These are phyloP conservation scores for Lecanicillium sp. DNA, from an alignment of 2,329 filamentous ascomycete species.

Conservation along the genomic window DNA sequence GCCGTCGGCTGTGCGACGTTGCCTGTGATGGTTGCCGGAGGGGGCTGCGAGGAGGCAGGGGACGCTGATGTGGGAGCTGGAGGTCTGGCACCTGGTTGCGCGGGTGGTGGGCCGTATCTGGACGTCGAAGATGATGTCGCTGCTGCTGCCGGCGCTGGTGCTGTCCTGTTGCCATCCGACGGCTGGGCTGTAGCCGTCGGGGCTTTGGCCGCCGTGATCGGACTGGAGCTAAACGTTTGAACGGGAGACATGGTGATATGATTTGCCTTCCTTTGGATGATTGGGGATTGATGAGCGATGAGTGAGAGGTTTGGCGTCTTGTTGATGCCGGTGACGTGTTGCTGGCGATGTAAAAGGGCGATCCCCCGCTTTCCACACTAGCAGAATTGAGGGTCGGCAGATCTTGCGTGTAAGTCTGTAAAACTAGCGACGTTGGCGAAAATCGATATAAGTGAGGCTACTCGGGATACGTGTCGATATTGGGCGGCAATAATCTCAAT, in stretches of 20 bases:
- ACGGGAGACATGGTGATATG: constrained; percentile 53
- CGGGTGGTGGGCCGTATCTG: constrained; percentile 24
- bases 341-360: too few relatives aligned
- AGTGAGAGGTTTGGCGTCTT: too few relatives aligned
- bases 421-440: too few relatives aligned
- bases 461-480: background rate
- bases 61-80: background rate
- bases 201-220: constrained; percentile 52
- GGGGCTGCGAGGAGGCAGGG: background rate
- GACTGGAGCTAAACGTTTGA: constrained; percentile 52
- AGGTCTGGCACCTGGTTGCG: constrained; percentile 39
- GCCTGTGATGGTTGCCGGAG: constrained; percentile 33
- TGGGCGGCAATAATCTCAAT: constrained; percentile 17
- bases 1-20: constrained; percentile 34
- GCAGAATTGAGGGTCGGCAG: too few relatives aligned
- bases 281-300: background rate
- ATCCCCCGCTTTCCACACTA: too few relatives aligned
- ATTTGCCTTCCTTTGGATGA: background rate
- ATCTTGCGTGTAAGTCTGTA: too few relatives aligned
- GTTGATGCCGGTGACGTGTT: too few relatives aligned
- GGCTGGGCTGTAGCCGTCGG: constrained; percentile 44
- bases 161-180: constrained; percentile 19
- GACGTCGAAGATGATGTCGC: constrained; percentile 25
- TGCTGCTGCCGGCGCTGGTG: constrained; percentile 12
- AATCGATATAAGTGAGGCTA: too few relatives aligned